Evolutionary conservation across 805 yeast genomes (phyloP), one percentile per base, ranked within the genome.

Genomic region (Lipomyces sp.): DNA sequence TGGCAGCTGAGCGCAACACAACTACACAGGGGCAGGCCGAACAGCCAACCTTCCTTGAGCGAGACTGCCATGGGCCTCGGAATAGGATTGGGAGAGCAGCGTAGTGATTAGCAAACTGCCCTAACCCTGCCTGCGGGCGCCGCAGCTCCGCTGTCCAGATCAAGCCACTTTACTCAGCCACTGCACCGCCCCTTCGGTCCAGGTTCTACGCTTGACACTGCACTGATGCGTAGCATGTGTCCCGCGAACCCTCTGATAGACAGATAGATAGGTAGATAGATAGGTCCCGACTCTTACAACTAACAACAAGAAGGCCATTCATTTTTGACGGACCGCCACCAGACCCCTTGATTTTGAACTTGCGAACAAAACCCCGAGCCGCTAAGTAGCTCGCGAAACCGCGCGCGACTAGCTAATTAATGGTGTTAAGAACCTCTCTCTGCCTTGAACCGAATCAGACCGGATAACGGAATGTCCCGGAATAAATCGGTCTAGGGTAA

Each of bases 1-100:
- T 51, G 34, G 34, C 33, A 51, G 54, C 24, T 6, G 54, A 15
- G 29, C 34, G 35, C n/a, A 29, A 34, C 54, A 15, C 30, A 51
- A 24, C 54, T 24, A 51, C 54, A 15, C 54, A 24, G 48, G 48
- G 48, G 48, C 48, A 15, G 24, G 48, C 48, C 48, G 48, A 42
- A 42, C 24, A 24, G 24, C 24, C 24, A 24, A 1, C 24, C 24
- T 1, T 1, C 24, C 24, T 24, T 24, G 24, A 24, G 24, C 24
- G 48, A 42, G 24, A 42, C 48, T 8, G 13, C 45, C n/a, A n/a
- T 15, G 24, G 18, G 48, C 48, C 24, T 15, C 3, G 24, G 48
- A 42, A 15, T 10, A 42, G 48, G 48, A 42, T 13, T 24, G 48
- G n/a, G 10, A 42, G 24, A 18, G 29, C n/a, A n/a, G 18, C 24